Conservation (phyloP, 2,329 filamentous ascomycete species). For the Hymenoscyphus occultus region DNA sequence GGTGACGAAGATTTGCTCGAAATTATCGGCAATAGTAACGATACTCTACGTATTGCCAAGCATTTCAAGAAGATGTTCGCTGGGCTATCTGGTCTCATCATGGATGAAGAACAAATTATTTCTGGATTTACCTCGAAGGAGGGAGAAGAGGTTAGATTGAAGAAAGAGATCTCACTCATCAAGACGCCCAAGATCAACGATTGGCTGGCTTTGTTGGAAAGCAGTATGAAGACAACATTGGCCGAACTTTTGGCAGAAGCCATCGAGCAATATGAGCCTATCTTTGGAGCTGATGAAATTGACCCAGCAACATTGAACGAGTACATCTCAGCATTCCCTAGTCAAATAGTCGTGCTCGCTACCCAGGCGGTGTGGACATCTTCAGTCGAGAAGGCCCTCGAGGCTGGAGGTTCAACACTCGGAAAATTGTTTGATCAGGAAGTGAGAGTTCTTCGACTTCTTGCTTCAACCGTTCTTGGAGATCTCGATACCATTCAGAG, state of each 20-base stretch:
- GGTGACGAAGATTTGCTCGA: slow-evolving; percentile 97
- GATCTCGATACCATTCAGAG: slow-evolving; percentile 83
- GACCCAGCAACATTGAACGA: slow-evolving; percentile 67
- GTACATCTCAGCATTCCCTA: slow-evolving; percentile 84
- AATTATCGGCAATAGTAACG: slow-evolving; percentile 99
- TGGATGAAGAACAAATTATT: slow-evolving; percentile 88
- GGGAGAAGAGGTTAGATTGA: slow-evolving; percentile 81
- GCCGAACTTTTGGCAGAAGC: slow-evolving; percentile 89
- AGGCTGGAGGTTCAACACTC: slow-evolving; percentile 67
- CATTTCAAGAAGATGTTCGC: slow-evolving; percentile 99
- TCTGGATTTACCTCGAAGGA: slow-evolving; percentile 94
- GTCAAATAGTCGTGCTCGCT: slow-evolving; percentile 91
- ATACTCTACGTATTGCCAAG: slow-evolving; percentile 92
- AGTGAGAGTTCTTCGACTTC: slow-evolving; percentile 77
- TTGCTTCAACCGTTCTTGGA: slow-evolving; percentile 85
- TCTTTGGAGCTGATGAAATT: slow-evolving; percentile 70
- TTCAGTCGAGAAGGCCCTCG: slow-evolving; percentile 74
- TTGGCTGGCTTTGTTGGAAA: slow-evolving; percentile 92
- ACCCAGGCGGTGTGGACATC: slow-evolving; percentile 94
- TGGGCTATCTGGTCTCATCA: slow-evolving; percentile 82
- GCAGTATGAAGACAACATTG: slow-evolving; percentile 89
- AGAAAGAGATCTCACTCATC: slow-evolving; percentile 85
- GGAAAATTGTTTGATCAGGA: slow-evolving; percentile 74
- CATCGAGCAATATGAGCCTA: slow-evolving; percentile 73
- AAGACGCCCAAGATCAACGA: slow-evolving; percentile 98